Percentiles rank a stretch among this genome's conserved stretches.
Evolutionary conservation across 495 filamentous ascomycete species (phyloP).

Genomic region (Xylaria flabelliformis): DNA sequence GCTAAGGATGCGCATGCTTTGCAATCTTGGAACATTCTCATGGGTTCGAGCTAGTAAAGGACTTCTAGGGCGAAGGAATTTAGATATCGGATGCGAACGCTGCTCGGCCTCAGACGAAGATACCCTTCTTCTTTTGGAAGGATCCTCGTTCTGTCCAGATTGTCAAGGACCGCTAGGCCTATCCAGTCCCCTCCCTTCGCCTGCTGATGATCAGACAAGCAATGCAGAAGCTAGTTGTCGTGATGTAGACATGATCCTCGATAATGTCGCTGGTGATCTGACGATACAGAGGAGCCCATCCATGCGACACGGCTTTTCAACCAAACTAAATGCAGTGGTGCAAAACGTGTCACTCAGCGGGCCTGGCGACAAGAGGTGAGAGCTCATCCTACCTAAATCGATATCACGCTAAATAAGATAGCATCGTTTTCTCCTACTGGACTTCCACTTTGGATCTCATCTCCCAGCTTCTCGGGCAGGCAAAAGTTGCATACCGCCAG

Average conservation of each 20-base stretch:
- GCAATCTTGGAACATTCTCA: slow-evolving; percentile 56
- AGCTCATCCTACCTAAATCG: not conserved
- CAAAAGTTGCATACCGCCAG: not conserved
- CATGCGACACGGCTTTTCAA: not conserved
- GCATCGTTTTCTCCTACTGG: slow-evolving; percentile 16
- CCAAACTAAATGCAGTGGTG: slow-evolving; percentile 1
- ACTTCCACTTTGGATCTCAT: slow-evolving; percentile 7
- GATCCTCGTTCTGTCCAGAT: not conserved
- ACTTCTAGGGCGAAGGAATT: not conserved
- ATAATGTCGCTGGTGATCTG: not conserved
- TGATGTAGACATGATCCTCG: not conserved
- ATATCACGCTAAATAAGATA: not conserved
- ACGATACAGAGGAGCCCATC: not conserved
- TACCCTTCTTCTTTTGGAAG: not conserved
- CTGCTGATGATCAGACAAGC: not conserved
- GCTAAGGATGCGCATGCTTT: slow-evolving; percentile 53
- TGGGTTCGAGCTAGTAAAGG: not conserved
- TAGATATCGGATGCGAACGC: not conserved
- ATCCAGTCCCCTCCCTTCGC: not conserved
- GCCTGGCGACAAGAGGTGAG: not conserved
- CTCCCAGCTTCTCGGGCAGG: not conserved
- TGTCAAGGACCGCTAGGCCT: slow-evolving; percentile 37
- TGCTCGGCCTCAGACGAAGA: slow-evolving; percentile 1
- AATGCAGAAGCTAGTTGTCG: not conserved
- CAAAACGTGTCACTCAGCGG: not conserved